Evolutionary conservation across 2,329 filamentous ascomycete species (phyloP).

Genomic region (Thielaviopsis ethacetica): DNA sequence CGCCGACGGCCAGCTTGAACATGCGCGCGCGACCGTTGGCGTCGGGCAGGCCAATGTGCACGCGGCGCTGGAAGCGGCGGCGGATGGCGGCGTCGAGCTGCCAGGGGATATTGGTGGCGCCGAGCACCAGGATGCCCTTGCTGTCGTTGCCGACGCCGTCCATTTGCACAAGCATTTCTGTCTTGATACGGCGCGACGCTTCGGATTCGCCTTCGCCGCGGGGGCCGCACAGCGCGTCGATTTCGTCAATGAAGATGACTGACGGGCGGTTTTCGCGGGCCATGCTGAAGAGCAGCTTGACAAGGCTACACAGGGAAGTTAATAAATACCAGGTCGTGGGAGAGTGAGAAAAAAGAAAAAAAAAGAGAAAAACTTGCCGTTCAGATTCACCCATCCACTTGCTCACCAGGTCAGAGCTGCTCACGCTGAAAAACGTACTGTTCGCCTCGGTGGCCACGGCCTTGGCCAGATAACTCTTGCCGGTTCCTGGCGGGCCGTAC

Average conservation of each 20-base stretch:
- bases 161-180: constrained; percentile 96
- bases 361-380: constrained; percentile 37
- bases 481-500: constrained; percentile 90
- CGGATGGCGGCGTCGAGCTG: constrained; percentile 93
- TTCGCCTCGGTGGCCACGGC: constrained; percentile 97
- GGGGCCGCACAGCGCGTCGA: constrained; percentile 89
- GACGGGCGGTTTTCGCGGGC: constrained; percentile 94
- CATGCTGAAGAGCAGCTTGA: constrained; percentile 95
- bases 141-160: constrained; percentile 95
- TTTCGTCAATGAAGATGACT: constrained; percentile 97
- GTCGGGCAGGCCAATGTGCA: constrained; percentile 90
- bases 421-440: constrained; percentile 97
- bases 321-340: constrained; percentile 13
- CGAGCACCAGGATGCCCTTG: constrained; percentile 82
- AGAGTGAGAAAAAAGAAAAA: constrained; percentile 7
- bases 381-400: constrained; percentile 99
- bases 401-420: constrained; percentile 89
- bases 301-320: constrained; percentile 41
- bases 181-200: constrained; percentile 94
- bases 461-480: constrained; percentile 95
- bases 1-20: constrained; percentile 91
- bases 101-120: constrained; percentile 97
- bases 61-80: constrained; percentile 84
- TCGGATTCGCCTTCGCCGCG: constrained; percentile 92
- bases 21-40: constrained; percentile 72